A percentile compares a stretch with the other conserved stretches of the same genome.
phyloP scores from a whole-genome alignment of 257 asterid species.

The Galeopsis tetrahit region DNA sequence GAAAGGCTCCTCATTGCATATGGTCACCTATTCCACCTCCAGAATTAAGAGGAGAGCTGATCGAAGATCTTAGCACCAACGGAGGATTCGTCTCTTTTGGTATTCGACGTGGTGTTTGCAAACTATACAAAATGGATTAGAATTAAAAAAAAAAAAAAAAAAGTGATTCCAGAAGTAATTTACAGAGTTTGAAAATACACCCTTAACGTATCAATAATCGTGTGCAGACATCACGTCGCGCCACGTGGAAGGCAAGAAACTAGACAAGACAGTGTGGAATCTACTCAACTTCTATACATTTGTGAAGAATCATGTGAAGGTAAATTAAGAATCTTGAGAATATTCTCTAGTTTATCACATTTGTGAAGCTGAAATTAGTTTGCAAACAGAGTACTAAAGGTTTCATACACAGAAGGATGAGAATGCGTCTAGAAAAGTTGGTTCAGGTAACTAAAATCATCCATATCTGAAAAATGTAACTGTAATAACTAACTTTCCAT shows the following conservation, averaged over 20 bases:
- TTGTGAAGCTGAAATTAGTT: slow-evolving; percentile 34
- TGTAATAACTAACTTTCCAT: background rate
- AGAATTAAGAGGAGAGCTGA: slow-evolving; percentile 82
- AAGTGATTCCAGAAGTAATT: no score
- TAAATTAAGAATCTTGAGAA: slow-evolving; percentile 38
- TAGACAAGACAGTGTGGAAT: slow-evolving; percentile 92
- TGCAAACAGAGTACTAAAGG: slow-evolving; percentile 74
- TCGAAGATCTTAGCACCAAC: slow-evolving; percentile 84
- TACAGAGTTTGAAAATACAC: no score
- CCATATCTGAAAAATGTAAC: background rate
- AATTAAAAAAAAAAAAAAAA: no score
- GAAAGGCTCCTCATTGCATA: slow-evolving; percentile 77
- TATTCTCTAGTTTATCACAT: background rate
- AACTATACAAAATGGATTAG: no score
- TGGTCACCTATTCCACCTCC: slow-evolving; percentile 95
- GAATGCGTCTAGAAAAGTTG: slow-evolving; percentile 64
- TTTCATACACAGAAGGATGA: slow-evolving; percentile 84
- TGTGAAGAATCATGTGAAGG: slow-evolving; percentile 88
- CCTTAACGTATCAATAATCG: background rate
- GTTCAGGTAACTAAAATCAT: slow-evolving; percentile 62
- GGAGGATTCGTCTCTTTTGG: slow-evolving; percentile 92
- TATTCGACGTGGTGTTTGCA: slow-evolving; percentile 25
- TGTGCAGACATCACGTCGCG: slow-evolving; percentile 68
- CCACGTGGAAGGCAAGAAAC: slow-evolving; percentile 75
- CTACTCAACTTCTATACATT: slow-evolving; percentile 74